Evolutionary conservation across 768 basidiomycete species (phyloP).

Genomic region (Tulasnella sp.): DNA sequence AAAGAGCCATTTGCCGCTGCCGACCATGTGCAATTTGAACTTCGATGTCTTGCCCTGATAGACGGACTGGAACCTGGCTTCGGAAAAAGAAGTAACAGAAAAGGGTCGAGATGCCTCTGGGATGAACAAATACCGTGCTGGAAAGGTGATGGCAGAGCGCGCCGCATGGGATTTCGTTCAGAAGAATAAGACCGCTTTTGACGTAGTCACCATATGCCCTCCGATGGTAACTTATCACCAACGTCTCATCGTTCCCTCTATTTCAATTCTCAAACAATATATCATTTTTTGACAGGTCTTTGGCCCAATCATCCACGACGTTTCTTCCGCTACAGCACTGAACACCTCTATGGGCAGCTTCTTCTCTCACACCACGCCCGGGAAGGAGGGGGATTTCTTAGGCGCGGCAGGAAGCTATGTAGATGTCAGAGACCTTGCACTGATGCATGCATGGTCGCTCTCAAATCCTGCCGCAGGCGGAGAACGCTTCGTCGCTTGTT

Average conservation of each 20-base stretch:
- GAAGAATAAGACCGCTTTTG: constrained; percentile 21
- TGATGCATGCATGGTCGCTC: constrained; percentile 21
- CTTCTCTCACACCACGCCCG: background rate
- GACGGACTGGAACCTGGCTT: constrained; percentile 29
- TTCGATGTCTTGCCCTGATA: background rate
- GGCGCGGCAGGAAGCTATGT: constrained; percentile 18
- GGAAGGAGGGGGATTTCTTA: constrained; percentile 14
- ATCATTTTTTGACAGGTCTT: constrained; percentile 19
- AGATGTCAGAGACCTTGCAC: constrained; percentile 27
- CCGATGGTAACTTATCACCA: constrained; percentile 17
- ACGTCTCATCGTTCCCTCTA: background rate
- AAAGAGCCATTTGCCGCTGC: background rate
- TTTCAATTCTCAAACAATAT: background rate
- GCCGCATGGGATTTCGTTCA: constrained; percentile 25
- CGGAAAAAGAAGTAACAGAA: constrained; percentile 23
- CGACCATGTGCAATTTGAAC: background rate
- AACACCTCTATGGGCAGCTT: constrained; percentile 26
- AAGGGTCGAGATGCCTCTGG: constrained; percentile 24
- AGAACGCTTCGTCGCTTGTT: constrained; percentile 17
- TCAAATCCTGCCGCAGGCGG: constrained; percentile 18
- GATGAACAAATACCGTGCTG: constrained; percentile 22
- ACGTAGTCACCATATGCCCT: constrained; percentile 23
- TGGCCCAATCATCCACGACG: constrained; percentile 30
- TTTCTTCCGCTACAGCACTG: constrained; percentile 23
- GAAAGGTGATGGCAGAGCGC: constrained; percentile 27